Evolutionary conservation across 805 yeast genomes (phyloP).

Genomic region (Candida schatavii): DNA sequence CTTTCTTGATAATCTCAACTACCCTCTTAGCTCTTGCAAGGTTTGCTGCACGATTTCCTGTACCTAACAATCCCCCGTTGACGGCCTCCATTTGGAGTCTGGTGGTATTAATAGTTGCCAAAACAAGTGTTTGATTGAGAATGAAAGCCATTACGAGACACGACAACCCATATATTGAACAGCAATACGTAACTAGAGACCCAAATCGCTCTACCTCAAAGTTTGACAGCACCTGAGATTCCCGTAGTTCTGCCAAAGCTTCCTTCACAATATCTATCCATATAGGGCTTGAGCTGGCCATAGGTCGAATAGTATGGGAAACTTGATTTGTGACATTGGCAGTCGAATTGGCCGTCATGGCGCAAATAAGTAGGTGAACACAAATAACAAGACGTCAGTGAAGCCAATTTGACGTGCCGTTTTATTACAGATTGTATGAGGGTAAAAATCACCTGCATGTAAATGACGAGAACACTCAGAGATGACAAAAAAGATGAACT

Average conservation of each 20-base stretch:
- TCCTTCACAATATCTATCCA: neutral
- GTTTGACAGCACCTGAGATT: conserved; percentile 1
- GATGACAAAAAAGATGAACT: no score
- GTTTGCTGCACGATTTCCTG: neutral
- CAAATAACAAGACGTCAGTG: no score
- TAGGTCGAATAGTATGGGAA: neutral
- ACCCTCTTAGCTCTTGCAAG: conserved; percentile 10
- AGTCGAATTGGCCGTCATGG: neutral
- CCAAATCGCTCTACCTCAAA: conserved; percentile 9
- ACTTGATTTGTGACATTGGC: neutral
- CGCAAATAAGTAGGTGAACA: neutral
- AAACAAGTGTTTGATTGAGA: conserved; percentile 34
- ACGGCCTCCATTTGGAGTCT: conserved; percentile 13
- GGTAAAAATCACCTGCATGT: no score
- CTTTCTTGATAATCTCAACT: conserved; percentile 9
- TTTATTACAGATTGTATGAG: no score
- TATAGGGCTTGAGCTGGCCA: no score
- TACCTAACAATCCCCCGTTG: neutral
- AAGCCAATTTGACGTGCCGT: no score
- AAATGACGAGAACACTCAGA: no score
- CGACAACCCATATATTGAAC: conserved; percentile 35
- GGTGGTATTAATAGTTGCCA: conserved; percentile 34
- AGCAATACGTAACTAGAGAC: conserved; percentile 25
- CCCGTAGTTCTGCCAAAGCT: neutral
- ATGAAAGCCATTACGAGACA: conserved; percentile 38